Evolutionary conservation across 495 filamentous ascomycete species (phyloP), one percentile per base, ranked within the genome.

Genomic region (Aspergillus sclerotioniger): DNA sequence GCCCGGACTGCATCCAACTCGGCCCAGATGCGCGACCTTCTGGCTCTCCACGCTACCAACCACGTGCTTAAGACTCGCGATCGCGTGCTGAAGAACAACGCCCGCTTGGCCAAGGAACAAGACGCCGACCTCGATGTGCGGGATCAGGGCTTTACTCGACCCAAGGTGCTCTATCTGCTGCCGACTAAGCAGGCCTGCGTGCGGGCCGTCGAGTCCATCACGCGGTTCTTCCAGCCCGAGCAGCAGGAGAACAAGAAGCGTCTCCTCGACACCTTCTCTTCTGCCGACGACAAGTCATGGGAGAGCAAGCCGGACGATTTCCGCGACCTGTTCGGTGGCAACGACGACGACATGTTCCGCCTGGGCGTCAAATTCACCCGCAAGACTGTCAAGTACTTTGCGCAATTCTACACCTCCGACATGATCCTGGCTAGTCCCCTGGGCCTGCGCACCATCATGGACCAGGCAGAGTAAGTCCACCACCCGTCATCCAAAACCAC

Each of bases 181-280:
- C 93, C 94, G 2, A 98, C 94, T 0, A 81, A 91, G 45, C 85
- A 96, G 62, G 85, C 90, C 2, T 95, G 90, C 60, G 88, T 89
- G 46, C 84, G 85, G 61, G 84, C 84, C 62, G 79, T 96, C 32
- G 82, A 96, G 41, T 80, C 78, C 8, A 89, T 98, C 31, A 84
- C 85, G 28, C 74, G 78, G 2, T 69, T 96, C 51, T 86, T 83
- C 72, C 80, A 88, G 61, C 88, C 90, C 0, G 92, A 96, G 56
- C 92, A 96, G 63, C 90, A 96, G 60, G 94, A 97, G 70, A 96
- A 98, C 77, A 87, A 85, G 60, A 96, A 96, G 71, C 87, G 94
- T 5, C 96, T 98, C 64, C 76, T 89, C 16, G 91, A 96, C 19
- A 80, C 80, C 17, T 98, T 90, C 73, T 78, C 85, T 6, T 74